Percentiles rank a stretch among this genome's conserved stretches.
Evolutionary conservation across 2,329 filamentous ascomycete species (phyloP).

Genomic region (Neofusicoccum kwambonambiense): DNA sequence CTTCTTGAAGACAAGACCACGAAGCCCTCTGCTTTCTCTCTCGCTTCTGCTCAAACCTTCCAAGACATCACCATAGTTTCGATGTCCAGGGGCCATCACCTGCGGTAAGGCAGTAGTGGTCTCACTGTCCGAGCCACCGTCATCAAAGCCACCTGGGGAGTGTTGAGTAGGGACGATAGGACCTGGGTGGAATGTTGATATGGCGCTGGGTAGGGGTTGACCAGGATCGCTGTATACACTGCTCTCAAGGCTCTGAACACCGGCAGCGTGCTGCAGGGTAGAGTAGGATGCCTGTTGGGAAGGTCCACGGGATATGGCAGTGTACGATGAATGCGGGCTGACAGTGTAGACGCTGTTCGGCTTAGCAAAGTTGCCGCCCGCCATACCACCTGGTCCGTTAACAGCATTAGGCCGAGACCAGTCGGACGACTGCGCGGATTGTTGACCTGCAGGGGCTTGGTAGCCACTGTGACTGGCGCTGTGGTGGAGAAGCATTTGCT

Average conservation of each 20-base stretch:
- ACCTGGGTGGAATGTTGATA: conserved; percentile 24
- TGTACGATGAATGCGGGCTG: not conserved
- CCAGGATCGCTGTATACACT: conserved; percentile 8
- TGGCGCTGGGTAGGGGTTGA: conserved; percentile 19
- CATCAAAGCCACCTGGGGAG: conserved; percentile 29
- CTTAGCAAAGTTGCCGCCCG: not conserved
- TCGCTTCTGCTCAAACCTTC: conserved; percentile 9
- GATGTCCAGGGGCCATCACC: conserved; percentile 22
- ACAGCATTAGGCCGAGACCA: not conserved
- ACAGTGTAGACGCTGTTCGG: conserved; percentile 5
- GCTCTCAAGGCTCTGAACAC: conserved; percentile 4
- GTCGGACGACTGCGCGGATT: not conserved
- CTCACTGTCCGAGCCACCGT: conserved; percentile 30
- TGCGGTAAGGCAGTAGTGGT: conserved; percentile 38
- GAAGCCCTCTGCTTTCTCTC: conserved; percentile 11
- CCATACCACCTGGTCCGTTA: conserved; percentile 4
- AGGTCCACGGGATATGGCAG: not conserved
- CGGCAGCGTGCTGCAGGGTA: not conserved
- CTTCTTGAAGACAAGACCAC: conserved; percentile 5
- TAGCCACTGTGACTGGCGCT: not conserved
- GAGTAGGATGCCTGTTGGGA: conserved; percentile 5
- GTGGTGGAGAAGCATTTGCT: conserved; percentile 10
- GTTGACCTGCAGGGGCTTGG: not conserved
- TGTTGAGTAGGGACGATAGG: conserved; percentile 27
- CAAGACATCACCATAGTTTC: conserved; percentile 12